Percentiles rank a stretch among this genome's conserved stretches.
These are phyloP conservation scores for Craspedostauros australis DNA, from an alignment of 108 stramenopile species.

Conservation along the genomic window DNA sequence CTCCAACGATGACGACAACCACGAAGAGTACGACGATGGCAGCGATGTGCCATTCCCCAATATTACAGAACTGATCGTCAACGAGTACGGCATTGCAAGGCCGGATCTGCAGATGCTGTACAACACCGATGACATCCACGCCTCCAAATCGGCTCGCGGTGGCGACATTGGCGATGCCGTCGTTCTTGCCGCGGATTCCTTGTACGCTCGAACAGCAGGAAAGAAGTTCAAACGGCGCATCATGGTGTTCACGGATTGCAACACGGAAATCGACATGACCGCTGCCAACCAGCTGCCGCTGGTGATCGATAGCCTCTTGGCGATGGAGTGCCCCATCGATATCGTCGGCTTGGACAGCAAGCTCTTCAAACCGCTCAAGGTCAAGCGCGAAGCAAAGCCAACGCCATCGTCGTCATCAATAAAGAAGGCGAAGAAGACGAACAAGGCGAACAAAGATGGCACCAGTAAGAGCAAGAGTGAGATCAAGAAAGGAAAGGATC, in stretches of 20 bases:
- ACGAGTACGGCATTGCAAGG: constrained; percentile 26
- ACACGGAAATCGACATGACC: constrained; percentile 47
- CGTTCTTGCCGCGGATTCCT: constrained; percentile 66
- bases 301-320: constrained; percentile 48
- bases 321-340: constrained; percentile 50
- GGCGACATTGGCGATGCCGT: constrained; percentile 72
- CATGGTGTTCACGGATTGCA: constrained; percentile 75
- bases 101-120: constrained; percentile 44
- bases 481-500: too few relatives aligned
- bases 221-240: constrained; percentile 55
- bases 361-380: constrained; percentile 19
- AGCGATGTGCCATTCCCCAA: constrained; percentile 54
- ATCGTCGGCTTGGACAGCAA: constrained; percentile 69
- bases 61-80: constrained; percentile 44
- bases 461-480: too few relatives aligned
- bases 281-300: constrained; percentile 37
- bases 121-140: constrained; percentile 33
- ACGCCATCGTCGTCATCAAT: background rate
- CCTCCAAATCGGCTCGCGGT: background rate
- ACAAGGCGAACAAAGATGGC: too few relatives aligned
- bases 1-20: constrained; percentile 1
- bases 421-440: background rate
- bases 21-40: constrained; percentile 21
- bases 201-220: constrained; percentile 46
- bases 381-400: constrained; percentile 7